Evolutionary conservation across 1,284 basidiomycete genomes (phyloP), one percentile per base, ranked within the genome.

Genomic region (Heterobasidion irregulare): DNA sequence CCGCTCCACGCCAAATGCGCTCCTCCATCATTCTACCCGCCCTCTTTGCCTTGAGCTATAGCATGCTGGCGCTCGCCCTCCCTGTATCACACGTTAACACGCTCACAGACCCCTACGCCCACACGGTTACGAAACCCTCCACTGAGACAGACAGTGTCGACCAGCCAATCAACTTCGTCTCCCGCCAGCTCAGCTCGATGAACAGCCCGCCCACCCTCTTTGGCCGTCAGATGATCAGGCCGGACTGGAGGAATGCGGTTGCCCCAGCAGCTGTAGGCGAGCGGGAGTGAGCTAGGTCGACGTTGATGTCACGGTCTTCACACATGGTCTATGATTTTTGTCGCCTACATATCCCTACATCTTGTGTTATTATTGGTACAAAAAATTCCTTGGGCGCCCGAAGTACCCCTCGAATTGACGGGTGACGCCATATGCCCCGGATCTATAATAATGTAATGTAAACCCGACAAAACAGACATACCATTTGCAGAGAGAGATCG

Each of bases 11-110:
- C 18, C 9, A 41, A 41, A 60, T 60, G 53, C 41, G 50, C 33
- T 50, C 19, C 48, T 35, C 52, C 44, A 26, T 55, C 41, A 26
- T 52, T 36, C 53, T 50, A 47, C 47, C 53, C 50, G 12, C 43
- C 46, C 41, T 56, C 59, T 15, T 56, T 51, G 32, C 56, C 32
- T 38, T 58, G 18, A 35, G 18, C 54, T 53, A 47, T 9, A 34
- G 43, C 36, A 18, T 33, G 0, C 46, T 52, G 32, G 19, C 35
- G 13, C 47, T 49, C 47, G 35, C 43, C 15, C 50, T 55, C 26
- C 46, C 47, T 26, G 26, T 36, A n/a, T 41, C 38, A 12, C 38
- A 41, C n/a, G 38, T 41, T 3, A 41, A n/a, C 12, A 41, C 38
- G n/a, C 12, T n/a, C 38, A 12, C 38, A n/a, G 38, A 41, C 38